Percentiles rank a stretch among this genome's conserved stretches.
phyloP scores from a whole-genome alignment of 2,329 filamentous ascomycete genomes.

The Trichoderma sp. region DNA sequence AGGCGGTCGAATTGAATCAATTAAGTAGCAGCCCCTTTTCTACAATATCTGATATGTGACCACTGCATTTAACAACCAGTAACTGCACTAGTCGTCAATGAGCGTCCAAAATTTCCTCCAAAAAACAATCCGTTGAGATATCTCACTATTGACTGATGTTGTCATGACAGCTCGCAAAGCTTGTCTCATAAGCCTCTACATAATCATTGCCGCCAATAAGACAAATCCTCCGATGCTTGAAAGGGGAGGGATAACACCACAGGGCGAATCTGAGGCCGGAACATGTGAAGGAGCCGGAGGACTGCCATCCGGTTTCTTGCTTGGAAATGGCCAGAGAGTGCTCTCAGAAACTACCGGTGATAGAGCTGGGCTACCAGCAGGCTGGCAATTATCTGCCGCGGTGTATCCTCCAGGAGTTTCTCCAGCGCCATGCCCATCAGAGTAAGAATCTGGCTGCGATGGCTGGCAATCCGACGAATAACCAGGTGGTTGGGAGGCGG shows the following conservation, averaged over 20 bases:
- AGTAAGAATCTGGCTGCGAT: neutral
- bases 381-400: slow-evolving; percentile 16
- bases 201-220: slow-evolving; percentile 29
- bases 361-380: slow-evolving; percentile 16
- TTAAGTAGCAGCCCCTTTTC: neutral
- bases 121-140: slow-evolving; percentile 22
- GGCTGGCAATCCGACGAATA: slow-evolving; percentile 8
- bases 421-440: neutral
- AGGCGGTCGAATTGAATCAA: neutral
- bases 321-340: slow-evolving; percentile 27
- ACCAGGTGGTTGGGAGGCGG: neutral
- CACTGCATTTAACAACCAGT: neutral
- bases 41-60: neutral
- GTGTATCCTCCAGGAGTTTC: neutral
- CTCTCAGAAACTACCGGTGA: slow-evolving; percentile 25
- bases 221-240: slow-evolving; percentile 28
- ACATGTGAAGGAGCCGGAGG: slow-evolving; percentile 31
- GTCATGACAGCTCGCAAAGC: neutral
- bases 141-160: neutral
- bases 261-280: slow-evolving; percentile 29
- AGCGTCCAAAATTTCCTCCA: slow-evolving; percentile 26
- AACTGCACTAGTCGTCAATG: slow-evolving; percentile 22
- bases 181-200: slow-evolving; percentile 21
- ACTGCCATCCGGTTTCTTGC: slow-evolving; percentile 23
- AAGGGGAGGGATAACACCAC: slow-evolving; percentile 26